Percentiles rank a stretch among this genome's conserved stretches.
These are phyloP conservation scores for Fusarium musae DNA, from an alignment of 2,329 filamentous ascomycete genomes.

Conservation along the genomic window DNA sequence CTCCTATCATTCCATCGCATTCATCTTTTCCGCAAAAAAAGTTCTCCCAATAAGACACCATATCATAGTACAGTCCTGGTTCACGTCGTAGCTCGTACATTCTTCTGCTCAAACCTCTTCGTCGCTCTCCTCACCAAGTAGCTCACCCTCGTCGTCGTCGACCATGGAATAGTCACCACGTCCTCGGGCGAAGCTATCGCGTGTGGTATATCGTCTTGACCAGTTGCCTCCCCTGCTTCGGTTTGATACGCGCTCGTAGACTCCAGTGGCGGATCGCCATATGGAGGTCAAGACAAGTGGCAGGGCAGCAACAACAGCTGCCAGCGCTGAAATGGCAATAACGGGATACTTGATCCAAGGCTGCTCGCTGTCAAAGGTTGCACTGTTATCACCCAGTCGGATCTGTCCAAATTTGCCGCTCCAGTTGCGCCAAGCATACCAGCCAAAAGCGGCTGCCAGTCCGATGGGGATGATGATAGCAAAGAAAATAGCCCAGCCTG, in stretches of 20 bases:
- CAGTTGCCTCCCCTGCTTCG: conserved; percentile 59
- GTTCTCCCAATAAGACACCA: conserved; percentile 21
- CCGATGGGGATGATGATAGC: conserved; percentile 81
- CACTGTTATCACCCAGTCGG: conserved; percentile 77
- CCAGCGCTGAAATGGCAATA: conserved; percentile 72
- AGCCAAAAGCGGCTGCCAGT: conserved; percentile 78
- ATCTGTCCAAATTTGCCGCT: conserved; percentile 92
- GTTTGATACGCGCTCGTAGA: conserved; percentile 63
- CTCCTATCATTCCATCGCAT: conserved; percentile 14
- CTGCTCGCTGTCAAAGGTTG: conserved; percentile 73
- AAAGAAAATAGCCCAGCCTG: conserved; percentile 83
- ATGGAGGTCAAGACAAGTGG: conserved; percentile 79
- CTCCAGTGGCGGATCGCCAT: conserved; percentile 71
- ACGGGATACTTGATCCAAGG: conserved; percentile 87
- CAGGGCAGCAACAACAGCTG: conserved; percentile 68
- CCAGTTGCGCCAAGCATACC: conserved; percentile 88
- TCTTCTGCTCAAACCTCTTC: conserved; percentile 72
- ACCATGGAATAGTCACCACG: conserved; percentile 89
- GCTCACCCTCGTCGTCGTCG: conserved; percentile 92
- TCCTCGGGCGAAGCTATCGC: conserved; percentile 88
- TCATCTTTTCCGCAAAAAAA: conserved; percentile 19
- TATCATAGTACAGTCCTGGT: conserved; percentile 20
- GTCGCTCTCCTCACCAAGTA: conserved; percentile 92
- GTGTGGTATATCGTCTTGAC: conserved; percentile 82
- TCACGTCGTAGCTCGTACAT: conserved; percentile 33